Conservation (phyloP, 345 rosid genomes). For the Cardiospermum halicacabum region DNA sequence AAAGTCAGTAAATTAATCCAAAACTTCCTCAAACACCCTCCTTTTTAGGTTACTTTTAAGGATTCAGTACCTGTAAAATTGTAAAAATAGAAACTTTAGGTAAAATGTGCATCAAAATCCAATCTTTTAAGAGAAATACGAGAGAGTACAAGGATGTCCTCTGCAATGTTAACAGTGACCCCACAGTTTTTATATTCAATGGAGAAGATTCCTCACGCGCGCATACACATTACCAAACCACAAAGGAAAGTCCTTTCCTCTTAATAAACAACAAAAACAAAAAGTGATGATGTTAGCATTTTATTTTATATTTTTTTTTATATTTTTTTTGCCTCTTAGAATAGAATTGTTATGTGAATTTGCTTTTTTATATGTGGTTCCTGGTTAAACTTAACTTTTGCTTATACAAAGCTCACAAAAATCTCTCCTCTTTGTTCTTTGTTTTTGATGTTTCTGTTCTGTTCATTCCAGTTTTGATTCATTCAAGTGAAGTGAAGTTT, state of each 20-base stretch:
- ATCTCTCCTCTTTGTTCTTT: background rate
- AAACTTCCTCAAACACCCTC: background rate
- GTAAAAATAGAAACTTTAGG: too few relatives aligned
- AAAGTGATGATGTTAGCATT: slow-evolving; percentile 6
- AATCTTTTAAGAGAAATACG: too few relatives aligned
- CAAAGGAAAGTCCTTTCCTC: too few relatives aligned
- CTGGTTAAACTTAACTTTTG: background rate
- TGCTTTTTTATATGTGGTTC: slow-evolving; percentile 8
- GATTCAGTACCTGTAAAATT: too few relatives aligned
- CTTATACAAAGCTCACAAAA: slow-evolving; percentile 9
- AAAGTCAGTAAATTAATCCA: background rate
- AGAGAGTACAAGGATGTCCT: slow-evolving; percentile 18
- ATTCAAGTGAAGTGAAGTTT: slow-evolving; percentile 21
- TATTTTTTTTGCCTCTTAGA: too few relatives aligned
- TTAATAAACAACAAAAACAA: background rate
- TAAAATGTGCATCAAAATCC: too few relatives aligned
- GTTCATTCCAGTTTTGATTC: slow-evolving; percentile 18
- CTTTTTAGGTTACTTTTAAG: background rate
- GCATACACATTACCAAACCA: background rate
- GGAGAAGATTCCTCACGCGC: slow-evolving; percentile 25
- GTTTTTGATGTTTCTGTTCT: slow-evolving; percentile 11
- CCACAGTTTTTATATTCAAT: background rate
- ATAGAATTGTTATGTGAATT: slow-evolving; percentile 11
- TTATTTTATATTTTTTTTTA: background rate
- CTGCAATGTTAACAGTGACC: slow-evolving; percentile 17